Evolutionary conservation across 2,329 filamentous ascomycete genomes (phyloP).

Genomic region (Bipolaris gigantea): DNA sequence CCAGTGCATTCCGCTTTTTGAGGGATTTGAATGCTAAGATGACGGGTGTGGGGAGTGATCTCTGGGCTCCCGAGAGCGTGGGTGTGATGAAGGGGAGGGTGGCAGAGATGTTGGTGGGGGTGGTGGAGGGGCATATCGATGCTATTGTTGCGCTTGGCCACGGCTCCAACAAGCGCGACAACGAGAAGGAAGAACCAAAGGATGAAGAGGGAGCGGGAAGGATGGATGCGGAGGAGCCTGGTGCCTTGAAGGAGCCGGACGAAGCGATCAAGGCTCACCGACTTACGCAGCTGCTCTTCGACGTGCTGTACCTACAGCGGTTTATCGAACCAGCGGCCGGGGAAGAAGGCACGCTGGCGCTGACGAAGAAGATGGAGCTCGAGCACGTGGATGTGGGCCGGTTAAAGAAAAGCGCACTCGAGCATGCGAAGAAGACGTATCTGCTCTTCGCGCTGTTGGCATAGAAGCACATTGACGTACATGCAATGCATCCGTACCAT

Average conservation of each 20-base stretch:
- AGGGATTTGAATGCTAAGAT: conserved; percentile 67
- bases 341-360: conserved; percentile 2
- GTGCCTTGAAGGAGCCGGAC: not conserved
- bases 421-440: conserved; percentile 82
- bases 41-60: conserved; percentile 70
- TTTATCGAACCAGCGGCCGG: conserved; percentile 21
- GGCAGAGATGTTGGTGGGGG: conserved; percentile 26
- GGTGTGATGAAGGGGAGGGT: conserved; percentile 63
- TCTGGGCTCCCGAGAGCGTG: conserved; percentile 77
- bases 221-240: not conserved
- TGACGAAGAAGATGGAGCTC: conserved; percentile 40
- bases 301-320: conserved; percentile 48
- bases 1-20: conserved; percentile 71
- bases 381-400: conserved; percentile 57
- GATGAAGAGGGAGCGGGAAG: not conserved
- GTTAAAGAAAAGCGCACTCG: conserved; percentile 65
- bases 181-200: conserved; percentile 7
- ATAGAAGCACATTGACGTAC: too few species aligned
- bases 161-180: not conserved
- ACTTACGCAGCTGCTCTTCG: conserved; percentile 48
- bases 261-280: conserved; percentile 26
- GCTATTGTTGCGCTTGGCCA: not conserved
- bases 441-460: conserved; percentile 81
- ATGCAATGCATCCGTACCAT: too few species aligned
- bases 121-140: conserved; percentile 10